These are phyloP conservation scores for Fusarium tupiense DNA, from an alignment of 2,329 filamentous ascomycete genomes.

Conservation along the genomic window DNA sequence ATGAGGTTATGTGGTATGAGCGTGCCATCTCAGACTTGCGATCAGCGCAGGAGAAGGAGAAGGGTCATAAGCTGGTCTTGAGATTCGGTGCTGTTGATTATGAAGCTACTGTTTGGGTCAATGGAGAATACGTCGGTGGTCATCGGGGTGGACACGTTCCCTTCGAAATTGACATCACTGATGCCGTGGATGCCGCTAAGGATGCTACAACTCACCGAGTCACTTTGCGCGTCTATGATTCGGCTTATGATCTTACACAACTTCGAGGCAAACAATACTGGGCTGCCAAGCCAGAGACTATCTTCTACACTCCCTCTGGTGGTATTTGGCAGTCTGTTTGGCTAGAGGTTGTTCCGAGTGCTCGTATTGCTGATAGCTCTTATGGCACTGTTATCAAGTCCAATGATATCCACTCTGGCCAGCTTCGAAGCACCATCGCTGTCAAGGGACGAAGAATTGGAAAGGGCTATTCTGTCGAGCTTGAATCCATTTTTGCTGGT, in stretches of 20 bases:
- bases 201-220: slow-evolving; percentile 51
- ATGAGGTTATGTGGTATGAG: slow-evolving; percentile 76
- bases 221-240: slow-evolving; percentile 69
- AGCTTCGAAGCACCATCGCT: slow-evolving; percentile 60
- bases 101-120: slow-evolving; percentile 66
- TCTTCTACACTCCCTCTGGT: slow-evolving; percentile 67
- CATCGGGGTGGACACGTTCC: slow-evolving; percentile 70
- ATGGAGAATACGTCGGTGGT: slow-evolving; percentile 61
- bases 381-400: slow-evolving; percentile 66
- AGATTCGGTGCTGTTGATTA: slow-evolving; percentile 72
- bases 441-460: slow-evolving; percentile 60
- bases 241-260: slow-evolving; percentile 70
- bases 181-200: slow-evolving; percentile 49
- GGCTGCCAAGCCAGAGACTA: slow-evolving; percentile 67
- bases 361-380: slow-evolving; percentile 64
- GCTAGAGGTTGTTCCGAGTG: slow-evolving; percentile 63
- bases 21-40: slow-evolving; percentile 61
- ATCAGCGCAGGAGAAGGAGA: slow-evolving; percentile 50
- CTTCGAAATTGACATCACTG: slow-evolving; percentile 66
- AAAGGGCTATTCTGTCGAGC: slow-evolving; percentile 58
- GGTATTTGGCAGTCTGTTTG: slow-evolving; percentile 69
- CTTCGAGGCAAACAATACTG: slow-evolving; percentile 76
- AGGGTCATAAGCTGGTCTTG: slow-evolving; percentile 57
- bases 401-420: slow-evolving; percentile 62
- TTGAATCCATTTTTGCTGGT: slow-evolving; percentile 64